These are phyloP conservation scores for Verticillium isaacii DNA, from an alignment of 2,329 filamentous ascomycete genomes.

Conservation along the genomic window DNA sequence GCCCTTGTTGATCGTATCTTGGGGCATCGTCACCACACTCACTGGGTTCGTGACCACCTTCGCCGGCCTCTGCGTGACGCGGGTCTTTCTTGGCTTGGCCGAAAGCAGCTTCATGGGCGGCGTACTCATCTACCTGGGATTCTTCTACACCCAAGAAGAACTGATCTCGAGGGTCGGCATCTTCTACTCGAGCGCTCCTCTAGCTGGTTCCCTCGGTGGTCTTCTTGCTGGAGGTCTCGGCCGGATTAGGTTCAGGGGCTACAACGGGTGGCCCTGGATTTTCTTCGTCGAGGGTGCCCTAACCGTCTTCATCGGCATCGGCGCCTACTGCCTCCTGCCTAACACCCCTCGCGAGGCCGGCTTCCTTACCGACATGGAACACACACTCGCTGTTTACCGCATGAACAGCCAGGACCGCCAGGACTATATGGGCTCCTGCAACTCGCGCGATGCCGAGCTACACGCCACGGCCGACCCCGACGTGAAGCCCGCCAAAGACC, in stretches of 20 bases:
- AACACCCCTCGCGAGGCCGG: constrained; percentile 8
- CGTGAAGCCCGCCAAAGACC: constrained; percentile 21
- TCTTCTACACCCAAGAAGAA: constrained; percentile 18
- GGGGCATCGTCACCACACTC: constrained; percentile 15
- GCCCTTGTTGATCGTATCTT: constrained; percentile 13
- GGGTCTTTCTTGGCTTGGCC: constrained; percentile 15
- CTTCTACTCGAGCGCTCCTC: constrained; percentile 15
- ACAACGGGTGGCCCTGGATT: constrained; percentile 13
- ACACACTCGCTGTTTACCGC: neutral
- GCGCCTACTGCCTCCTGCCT: constrained; percentile 1
- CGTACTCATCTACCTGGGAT: constrained; percentile 18
- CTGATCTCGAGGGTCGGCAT: constrained; percentile 17
- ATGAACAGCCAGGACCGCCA: constrained; percentile 5
- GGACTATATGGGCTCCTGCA: neutral
- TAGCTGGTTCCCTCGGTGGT: constrained; percentile 10
- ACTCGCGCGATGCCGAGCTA: neutral
- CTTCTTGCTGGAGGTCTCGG: constrained; percentile 8
- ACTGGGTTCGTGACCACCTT: constrained; percentile 17
- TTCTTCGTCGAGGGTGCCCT: constrained; percentile 12
- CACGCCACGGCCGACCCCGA: constrained; percentile 49
- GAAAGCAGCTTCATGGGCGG: constrained; percentile 19
- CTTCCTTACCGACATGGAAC: constrained; percentile 5
- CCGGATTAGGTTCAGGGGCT: constrained; percentile 2
- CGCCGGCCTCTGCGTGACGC: constrained; percentile 13
- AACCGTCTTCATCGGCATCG: constrained; percentile 6